phyloP scores from a whole-genome alignment of 2,329 filamentous ascomycete species.

The Myriosclerotinia duriaeana region DNA sequence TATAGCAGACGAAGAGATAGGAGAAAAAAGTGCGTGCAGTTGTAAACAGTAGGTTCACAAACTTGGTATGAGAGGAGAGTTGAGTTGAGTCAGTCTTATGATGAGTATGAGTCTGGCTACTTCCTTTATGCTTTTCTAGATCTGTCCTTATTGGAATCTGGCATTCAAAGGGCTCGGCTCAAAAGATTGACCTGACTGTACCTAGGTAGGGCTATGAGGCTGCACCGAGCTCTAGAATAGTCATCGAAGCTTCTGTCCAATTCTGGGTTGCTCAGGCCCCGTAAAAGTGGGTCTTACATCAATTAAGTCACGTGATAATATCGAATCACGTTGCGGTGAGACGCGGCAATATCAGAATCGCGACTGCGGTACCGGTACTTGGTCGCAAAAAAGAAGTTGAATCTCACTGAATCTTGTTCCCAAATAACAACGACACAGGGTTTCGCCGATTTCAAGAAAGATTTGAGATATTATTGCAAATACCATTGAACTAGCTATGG shows the following conservation, averaged over 20 bases:
- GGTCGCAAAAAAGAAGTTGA: not conserved
- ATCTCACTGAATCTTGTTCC: not conserved
- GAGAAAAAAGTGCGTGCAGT: not conserved
- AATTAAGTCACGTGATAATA: not conserved
- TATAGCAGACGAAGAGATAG: not conserved
- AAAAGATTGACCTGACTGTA: not conserved
- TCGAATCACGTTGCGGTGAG: not conserved
- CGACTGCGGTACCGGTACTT: not conserved
- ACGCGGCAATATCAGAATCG: not conserved
- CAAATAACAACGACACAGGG: not conserved
- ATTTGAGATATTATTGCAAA: not conserved
- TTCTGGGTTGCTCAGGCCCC: slow-evolving; percentile 1
- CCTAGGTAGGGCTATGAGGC: slow-evolving; percentile 6
- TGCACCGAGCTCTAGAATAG: slow-evolving; percentile 16
- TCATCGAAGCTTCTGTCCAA: slow-evolving; percentile 20
- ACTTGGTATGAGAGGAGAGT: too few species aligned
- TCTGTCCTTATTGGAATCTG: not conserved
- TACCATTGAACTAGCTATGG: not conserved
- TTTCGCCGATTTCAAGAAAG: not conserved
- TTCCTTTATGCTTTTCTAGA: not conserved
- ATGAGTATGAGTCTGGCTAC: too few species aligned
- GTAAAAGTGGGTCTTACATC: not conserved
- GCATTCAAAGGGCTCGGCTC: slow-evolving; percentile 18
- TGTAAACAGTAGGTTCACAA: too few species aligned
- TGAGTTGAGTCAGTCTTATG: too few species aligned